These are phyloP conservation scores for Aspergillus hortae DNA, from an alignment of 2,329 filamentous ascomycete genomes.

Conservation along the genomic window DNA sequence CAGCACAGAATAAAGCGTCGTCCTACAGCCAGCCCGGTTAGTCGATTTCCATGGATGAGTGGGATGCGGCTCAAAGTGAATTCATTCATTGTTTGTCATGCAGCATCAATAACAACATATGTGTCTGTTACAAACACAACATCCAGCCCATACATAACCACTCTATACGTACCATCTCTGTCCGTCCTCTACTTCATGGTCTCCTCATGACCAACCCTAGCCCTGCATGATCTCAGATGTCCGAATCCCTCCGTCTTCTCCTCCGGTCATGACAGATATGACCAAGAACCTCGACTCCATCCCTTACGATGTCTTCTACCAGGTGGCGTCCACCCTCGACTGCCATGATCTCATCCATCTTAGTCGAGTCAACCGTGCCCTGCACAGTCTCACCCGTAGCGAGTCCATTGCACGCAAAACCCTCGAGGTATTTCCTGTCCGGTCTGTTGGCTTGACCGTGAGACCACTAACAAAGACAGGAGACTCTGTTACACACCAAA, in stretches of 20 bases:
- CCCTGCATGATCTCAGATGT: not conserved
- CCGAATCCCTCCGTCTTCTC: not conserved
- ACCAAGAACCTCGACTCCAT: slow-evolving; percentile 42
- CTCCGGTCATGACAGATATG: slow-evolving; percentile 19
- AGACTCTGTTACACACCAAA: slow-evolving; percentile 39
- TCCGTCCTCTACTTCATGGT: no score
- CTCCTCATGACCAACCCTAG: no score
- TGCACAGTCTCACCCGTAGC: slow-evolving; percentile 52
- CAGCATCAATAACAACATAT: no score
- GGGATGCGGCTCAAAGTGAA: no score
- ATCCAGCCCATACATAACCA: no score
- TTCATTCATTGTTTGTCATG: no score
- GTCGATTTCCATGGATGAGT: no score
- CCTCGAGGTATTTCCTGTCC: slow-evolving; percentile 49
- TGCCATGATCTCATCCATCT: slow-evolving; percentile 59
- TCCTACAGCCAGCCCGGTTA: no score
- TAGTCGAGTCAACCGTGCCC: slow-evolving; percentile 49
- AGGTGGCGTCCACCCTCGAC: slow-evolving; percentile 53
- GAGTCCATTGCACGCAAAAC: slow-evolving; percentile 56
- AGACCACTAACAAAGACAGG: slow-evolving; percentile 28
- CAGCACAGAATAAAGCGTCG: no score
- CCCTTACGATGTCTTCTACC: slow-evolving; percentile 63
- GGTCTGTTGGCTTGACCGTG: not conserved
- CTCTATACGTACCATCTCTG: no score
- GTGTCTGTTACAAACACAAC: no score